These are phyloP conservation scores for Colletotrichum musicola DNA, from an alignment of 2,329 filamentous ascomycete genomes.

Conservation along the genomic window DNA sequence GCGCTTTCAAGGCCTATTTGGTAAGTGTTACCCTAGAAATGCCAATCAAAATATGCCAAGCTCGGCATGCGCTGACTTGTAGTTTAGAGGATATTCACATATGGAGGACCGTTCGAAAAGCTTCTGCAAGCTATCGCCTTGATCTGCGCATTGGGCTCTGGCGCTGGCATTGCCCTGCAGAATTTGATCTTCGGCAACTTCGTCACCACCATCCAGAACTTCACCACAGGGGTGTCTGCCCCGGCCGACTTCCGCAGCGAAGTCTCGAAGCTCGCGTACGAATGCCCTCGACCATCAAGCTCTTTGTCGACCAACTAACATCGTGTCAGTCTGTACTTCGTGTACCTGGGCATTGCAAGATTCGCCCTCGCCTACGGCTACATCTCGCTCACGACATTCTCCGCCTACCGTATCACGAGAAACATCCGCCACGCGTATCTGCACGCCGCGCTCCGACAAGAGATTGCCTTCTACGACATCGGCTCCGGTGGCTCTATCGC, in stretches of 20 bases:
- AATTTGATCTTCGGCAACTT: conserved; percentile 56
- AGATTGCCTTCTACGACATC: conserved; percentile 63
- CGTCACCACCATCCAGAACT: conserved; percentile 52
- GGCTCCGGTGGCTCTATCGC: conserved; percentile 56
- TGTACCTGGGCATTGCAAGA: conserved; percentile 69
- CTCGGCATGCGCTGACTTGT: neutral
- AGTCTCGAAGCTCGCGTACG: conserved; percentile 49
- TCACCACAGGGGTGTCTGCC: conserved; percentile 44
- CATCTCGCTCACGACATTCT: conserved; percentile 59
- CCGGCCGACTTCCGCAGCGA: conserved; percentile 47
- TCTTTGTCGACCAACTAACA: neutral
- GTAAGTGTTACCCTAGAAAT: conserved; percentile 2
- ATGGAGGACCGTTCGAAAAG: conserved; percentile 46
- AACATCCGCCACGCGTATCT: conserved; percentile 63
- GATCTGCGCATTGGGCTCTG: conserved; percentile 51
- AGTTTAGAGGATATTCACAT: conserved; percentile 48
- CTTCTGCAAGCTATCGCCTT: conserved; percentile 46
- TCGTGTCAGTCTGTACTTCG: conserved; percentile 62
- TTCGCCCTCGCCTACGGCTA: conserved; percentile 64
- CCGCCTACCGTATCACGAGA: conserved; percentile 64
- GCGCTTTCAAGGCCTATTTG: conserved; percentile 40
- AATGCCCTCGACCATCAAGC: fast-evolving
- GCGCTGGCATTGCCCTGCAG: conserved; percentile 52
- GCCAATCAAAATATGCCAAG: neutral
- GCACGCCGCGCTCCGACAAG: conserved; percentile 62